Percentiles rank a stretch among this genome's conserved stretches.
These are phyloP conservation scores for Myxozyma geophila DNA, from an alignment of 805 yeast species.

Conservation along the genomic window DNA sequence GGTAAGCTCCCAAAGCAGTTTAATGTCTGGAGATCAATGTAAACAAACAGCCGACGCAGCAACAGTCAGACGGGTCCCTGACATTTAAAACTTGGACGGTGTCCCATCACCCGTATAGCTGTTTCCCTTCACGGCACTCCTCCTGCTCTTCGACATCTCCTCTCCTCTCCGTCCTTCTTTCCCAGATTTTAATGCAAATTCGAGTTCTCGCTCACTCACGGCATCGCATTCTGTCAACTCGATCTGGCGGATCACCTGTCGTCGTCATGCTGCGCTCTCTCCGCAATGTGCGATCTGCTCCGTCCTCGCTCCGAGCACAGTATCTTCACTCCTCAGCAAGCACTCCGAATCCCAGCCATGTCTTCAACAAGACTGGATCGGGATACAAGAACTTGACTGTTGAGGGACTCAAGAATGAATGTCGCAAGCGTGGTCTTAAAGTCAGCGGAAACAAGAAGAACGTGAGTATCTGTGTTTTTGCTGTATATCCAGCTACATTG, in stretches of 20 bases:
- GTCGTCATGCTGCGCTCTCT: conserved; percentile 29
- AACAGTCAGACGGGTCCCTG: background rate
- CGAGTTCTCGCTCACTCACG: background rate
- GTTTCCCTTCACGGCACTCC: background rate
- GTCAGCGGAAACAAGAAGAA: conserved; percentile 37
- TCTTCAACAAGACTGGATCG: conserved; percentile 25
- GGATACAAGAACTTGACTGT: conserved; percentile 34
- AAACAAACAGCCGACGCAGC: conserved; percentile 11
- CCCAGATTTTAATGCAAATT: background rate
- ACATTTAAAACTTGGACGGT: background rate
- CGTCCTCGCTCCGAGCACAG: conserved; percentile 32
- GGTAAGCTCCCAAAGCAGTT: background rate
- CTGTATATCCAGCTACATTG: background rate
- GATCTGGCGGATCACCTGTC: background rate
- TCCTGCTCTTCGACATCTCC: background rate
- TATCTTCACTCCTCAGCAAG: conserved; percentile 36
- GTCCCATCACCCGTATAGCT: background rate
- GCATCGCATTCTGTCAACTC: background rate
- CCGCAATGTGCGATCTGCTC: conserved; percentile 32
- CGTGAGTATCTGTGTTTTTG: conserved; percentile 10
- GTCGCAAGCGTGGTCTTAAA: conserved; percentile 37
- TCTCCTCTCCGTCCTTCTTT: background rate
- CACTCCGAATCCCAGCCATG: conserved; percentile 34
- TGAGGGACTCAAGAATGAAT: conserved; percentile 32
- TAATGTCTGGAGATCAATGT: background rate